phyloP scores from a whole-genome alignment of 129 eudicot genomes.

The Chrysanthemum makinoi region DNA sequence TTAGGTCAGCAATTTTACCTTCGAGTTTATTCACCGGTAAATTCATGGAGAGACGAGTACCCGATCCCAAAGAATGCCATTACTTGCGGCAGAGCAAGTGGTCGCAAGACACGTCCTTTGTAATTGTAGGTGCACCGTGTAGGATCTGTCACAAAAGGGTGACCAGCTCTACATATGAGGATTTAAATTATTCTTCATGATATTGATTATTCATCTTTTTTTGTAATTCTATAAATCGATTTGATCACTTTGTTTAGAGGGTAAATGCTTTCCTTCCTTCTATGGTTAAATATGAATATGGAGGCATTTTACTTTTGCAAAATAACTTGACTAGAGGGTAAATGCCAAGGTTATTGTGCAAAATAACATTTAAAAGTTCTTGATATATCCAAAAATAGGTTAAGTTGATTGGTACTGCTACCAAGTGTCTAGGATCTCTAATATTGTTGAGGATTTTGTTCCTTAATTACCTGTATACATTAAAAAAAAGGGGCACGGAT shows the following conservation, averaged over 20 bases:
- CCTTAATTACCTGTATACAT: no score
- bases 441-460: no score
- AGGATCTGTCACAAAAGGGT: slow-evolving; percentile 72
- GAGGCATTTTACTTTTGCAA: background rate
- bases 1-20: slow-evolving; percentile 87
- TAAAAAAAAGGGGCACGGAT: no score
- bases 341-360: no score
- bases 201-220: background rate
- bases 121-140: slow-evolving; percentile 19
- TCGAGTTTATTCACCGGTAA: slow-evolving; percentile 71
- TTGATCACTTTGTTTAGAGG: background rate
- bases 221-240: background rate
- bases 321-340: no score
- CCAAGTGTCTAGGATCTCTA: no score
- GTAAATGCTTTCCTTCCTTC: no score
- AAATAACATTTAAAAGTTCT: no score
- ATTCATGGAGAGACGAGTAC: slow-evolving; percentile 73
- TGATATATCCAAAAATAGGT: no score
- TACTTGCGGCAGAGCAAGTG: slow-evolving; percentile 79
- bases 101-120: slow-evolving; percentile 71
- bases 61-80: slow-evolving; percentile 89
- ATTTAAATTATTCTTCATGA: slow-evolving; percentile 2
- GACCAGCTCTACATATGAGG: slow-evolving; percentile 41
- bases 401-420: no score
- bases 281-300: no score